phyloP scores from a whole-genome alignment of 2,329 filamentous ascomycete species.

The Botrytis cinerea region DNA sequence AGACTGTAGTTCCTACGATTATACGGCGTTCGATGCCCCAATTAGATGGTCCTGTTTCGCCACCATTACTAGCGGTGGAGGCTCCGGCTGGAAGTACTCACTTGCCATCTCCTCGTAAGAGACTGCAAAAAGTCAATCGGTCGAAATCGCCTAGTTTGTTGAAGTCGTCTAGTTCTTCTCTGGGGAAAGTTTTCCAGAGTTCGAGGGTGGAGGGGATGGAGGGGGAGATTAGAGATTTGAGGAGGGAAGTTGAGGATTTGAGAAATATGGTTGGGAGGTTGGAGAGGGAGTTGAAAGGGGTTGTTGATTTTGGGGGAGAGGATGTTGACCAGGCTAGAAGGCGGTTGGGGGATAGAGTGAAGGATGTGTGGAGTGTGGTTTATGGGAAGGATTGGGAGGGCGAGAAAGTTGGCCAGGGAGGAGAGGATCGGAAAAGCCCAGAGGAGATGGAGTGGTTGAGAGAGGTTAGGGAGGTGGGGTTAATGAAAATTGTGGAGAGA shows the following conservation, averaged over 20 bases:
- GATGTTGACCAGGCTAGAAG: too few species aligned
- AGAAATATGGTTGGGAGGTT: neutral
- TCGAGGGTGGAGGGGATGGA: conserved; percentile 8
- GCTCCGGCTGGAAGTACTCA: neutral
- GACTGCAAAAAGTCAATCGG: neutral
- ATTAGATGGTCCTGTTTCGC: neutral
- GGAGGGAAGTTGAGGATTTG: neutral
- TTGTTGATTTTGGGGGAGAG: neutral
- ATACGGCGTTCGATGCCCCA: neutral
- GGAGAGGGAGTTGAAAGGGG: neutral
- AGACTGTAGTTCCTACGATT: neutral
- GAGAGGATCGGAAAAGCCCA: neutral
- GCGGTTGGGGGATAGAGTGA: neutral
- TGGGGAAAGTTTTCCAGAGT: conserved; percentile 1
- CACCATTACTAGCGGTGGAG: neutral
- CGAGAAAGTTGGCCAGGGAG: neutral
- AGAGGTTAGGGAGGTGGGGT: neutral
- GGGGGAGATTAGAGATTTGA: conserved; percentile 3
- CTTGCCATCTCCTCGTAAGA: neutral
- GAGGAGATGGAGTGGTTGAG: neutral
- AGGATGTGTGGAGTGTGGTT: neutral
- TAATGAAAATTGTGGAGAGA: neutral
- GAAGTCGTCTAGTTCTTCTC: conserved; percentile 1
- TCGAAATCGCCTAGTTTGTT: neutral
- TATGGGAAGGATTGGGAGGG: conserved; percentile 11